These are phyloP conservation scores for Cladosporium sp. DNA, from an alignment of 2,329 filamentous ascomycete species.

Conservation along the genomic window DNA sequence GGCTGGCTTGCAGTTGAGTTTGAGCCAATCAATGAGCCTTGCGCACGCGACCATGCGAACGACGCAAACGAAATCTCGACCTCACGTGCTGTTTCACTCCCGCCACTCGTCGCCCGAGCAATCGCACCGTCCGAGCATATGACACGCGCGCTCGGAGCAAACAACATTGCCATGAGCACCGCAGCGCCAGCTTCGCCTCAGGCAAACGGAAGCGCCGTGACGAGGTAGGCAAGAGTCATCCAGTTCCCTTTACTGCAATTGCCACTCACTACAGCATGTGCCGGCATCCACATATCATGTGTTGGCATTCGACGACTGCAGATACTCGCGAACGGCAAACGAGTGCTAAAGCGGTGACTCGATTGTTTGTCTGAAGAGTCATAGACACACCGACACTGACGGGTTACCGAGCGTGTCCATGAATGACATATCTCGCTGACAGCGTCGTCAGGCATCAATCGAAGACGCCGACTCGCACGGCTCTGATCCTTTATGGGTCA, in stretches of 20 bases:
- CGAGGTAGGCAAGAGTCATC: conserved; percentile 19
- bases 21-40: conserved; percentile 1
- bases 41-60: conserved; percentile 9
- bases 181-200: conserved; percentile 1
- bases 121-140: background rate
- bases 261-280: background rate
- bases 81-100: background rate
- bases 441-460: conserved; percentile 8
- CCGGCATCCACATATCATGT: background rate
- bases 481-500: conserved; percentile 83
- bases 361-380: background rate
- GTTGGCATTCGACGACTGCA: background rate
- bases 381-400: background rate
- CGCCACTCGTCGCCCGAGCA: conserved; percentile 6
- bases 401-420: background rate
- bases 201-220: conserved; percentile 6
- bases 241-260: background rate
- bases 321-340: background rate
- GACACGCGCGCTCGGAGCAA: background rate
- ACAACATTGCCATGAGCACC: background rate
- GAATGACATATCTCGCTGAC: conserved; percentile 12
- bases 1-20: conserved; percentile 5
- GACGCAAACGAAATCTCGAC: conserved; percentile 17
- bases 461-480: conserved; percentile 41
- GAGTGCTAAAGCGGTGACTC: background rate